These are phyloP conservation scores for Trichoderma reesei DNA, from an alignment of 495 filamentous ascomycete genomes.

Conservation along the genomic window DNA sequence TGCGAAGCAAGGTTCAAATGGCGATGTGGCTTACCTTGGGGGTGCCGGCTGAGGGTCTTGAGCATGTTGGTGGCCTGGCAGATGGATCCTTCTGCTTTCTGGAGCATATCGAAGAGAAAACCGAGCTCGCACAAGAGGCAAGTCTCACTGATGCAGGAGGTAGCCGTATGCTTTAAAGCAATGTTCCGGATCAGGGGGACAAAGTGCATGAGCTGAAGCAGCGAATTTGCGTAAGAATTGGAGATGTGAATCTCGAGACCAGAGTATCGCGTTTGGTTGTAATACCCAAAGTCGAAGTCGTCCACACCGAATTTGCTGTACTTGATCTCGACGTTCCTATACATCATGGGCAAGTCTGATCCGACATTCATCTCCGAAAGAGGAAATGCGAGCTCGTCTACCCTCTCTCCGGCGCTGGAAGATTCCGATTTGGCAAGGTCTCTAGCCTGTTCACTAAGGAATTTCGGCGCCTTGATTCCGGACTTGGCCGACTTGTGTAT, in stretches of 20 bases:
- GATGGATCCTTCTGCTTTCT: conserved; percentile 84
- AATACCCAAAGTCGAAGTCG: conserved; percentile 95
- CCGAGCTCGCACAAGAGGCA: conserved; percentile 93
- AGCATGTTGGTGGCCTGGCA: conserved; percentile 97
- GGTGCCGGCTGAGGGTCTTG: conserved; percentile 71
- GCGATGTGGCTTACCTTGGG: conserved; percentile 43
- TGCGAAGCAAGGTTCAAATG: background rate
- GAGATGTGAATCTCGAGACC: conserved; percentile 92
- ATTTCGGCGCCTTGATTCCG: conserved; percentile 59
- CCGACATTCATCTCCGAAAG: conserved; percentile 49
- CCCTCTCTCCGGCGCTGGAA: conserved; percentile 32
- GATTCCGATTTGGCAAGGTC: conserved; percentile 47
- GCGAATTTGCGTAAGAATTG: conserved; percentile 90
- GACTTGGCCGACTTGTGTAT: conserved; percentile 44
- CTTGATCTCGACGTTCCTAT: conserved; percentile 87
- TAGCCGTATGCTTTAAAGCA: conserved; percentile 81
- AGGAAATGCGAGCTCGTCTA: conserved; percentile 54
- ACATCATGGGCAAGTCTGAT: conserved; percentile 73
- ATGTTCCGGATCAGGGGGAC: conserved; percentile 82
- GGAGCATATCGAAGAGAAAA: conserved; percentile 95
- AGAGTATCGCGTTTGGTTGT: conserved; percentile 83
- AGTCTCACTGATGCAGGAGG: conserved; percentile 64
- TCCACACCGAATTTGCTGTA: conserved; percentile 96
- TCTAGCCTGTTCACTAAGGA: conserved; percentile 83
- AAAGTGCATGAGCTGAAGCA: conserved; percentile 85